phyloP scores from a whole-genome alignment of 75 land plant species.

The Selaginella tamariscina region DNA sequence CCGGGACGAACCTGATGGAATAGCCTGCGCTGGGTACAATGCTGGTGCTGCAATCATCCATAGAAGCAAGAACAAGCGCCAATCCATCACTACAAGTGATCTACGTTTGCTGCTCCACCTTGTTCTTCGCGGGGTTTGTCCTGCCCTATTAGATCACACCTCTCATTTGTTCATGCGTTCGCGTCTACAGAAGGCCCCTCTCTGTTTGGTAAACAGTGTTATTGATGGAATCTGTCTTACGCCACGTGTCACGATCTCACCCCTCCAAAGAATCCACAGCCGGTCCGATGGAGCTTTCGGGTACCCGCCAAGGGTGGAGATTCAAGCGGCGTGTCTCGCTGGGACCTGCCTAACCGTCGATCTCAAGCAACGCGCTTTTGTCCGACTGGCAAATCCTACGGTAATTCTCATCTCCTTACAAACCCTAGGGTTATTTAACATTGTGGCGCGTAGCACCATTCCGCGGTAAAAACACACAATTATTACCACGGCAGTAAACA shows the following conservation, averaged over 20 bases:
- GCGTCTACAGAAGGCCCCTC: not conserved
- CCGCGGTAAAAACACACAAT: not conserved
- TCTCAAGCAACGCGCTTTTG: not conserved
- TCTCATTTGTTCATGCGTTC: not conserved
- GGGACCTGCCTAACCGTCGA: not conserved
- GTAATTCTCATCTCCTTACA: not conserved
- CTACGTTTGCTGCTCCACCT: not conserved
- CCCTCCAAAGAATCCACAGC: not conserved
- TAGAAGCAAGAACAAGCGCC: not conserved
- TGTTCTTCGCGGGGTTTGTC: too few relatives aligned
- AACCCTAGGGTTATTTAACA: not conserved
- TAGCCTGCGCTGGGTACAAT: not conserved
- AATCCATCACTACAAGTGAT: not conserved
- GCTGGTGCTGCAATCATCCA: not conserved
- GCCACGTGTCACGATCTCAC: not conserved
- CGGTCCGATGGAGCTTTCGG: not conserved
- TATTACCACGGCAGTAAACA: not conserved
- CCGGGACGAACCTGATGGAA: not conserved
- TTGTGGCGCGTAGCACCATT: not conserved
- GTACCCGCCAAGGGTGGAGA: not conserved
- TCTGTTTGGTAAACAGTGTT: not conserved
- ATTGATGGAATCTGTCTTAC: not conserved
- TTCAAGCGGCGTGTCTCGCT: not conserved
- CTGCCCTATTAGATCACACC: not conserved
- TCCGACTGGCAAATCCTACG: not conserved